Evolutionary conservation across 2,329 filamentous ascomycete genomes (phyloP).

Genomic region (Sclerotinia trifoliorum): DNA sequence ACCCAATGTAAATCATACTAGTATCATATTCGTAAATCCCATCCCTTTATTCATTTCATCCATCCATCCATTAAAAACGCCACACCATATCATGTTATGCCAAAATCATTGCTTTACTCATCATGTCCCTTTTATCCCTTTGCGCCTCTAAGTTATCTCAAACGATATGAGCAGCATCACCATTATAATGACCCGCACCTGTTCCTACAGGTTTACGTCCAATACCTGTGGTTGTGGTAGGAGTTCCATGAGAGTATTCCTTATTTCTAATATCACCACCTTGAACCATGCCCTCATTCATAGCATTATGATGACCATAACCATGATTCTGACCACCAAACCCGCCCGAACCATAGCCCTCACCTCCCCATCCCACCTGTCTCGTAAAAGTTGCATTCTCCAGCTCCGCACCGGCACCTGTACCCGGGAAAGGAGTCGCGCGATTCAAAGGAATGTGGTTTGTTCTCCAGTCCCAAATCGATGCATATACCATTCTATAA

Average conservation of each 20-base stretch:
- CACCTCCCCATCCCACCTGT: conserved; percentile 58
- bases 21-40: conserved; percentile 8
- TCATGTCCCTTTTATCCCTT: not conserved
- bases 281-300: not conserved
- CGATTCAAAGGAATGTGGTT: conserved; percentile 66
- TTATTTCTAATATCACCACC: conserved; percentile 8
- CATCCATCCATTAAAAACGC: conserved; percentile 9
- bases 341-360: conserved; percentile 5
- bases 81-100: not conserved
- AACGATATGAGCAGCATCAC: conserved; percentile 15
- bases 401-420: conserved; percentile 45
- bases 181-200: not conserved
- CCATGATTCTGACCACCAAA: not conserved
- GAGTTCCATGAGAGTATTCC: not conserved
- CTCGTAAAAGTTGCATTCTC: conserved; percentile 57
- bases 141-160: not conserved
- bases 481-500: conserved; percentile 67
- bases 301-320: not conserved
- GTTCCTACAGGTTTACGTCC: conserved; percentile 14
- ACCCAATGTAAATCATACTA: not conserved
- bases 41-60: not conserved
- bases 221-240: not conserved
- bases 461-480: conserved; percentile 66
- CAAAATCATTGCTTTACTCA: not conserved
- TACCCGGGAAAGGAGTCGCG: conserved; percentile 50